Evolutionary conservation across 192 early-diverging fungal genomes (phyloP), one percentile per base, ranked within the genome.

Genomic region (Mortierella claussenii): DNA sequence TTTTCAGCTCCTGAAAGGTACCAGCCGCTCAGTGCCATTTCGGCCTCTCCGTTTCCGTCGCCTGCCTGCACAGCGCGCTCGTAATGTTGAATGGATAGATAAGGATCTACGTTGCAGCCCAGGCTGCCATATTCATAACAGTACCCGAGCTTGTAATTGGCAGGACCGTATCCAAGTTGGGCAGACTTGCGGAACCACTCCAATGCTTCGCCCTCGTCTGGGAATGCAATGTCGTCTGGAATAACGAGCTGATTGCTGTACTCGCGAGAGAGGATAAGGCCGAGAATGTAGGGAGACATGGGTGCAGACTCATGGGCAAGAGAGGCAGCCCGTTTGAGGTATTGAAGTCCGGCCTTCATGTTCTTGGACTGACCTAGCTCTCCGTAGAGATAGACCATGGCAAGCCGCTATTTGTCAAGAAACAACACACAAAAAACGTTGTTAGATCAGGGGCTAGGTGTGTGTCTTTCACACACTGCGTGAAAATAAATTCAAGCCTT

Each of bases 21-120:
- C 88, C 95, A 93, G 12, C 91, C 92, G 45, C 90, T 89, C 13
- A 98, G 82, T 49, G 89, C 93, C 81, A 98, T 90, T 90, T 94
- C 91, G 32, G 95, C 92, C 75, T 94, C 83, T 3, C 71, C 71
- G 27, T 71, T 63, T 18, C 69, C 42, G 31, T 71, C 71, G 18
- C 44, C 57, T 20, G 55, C 57, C 37, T 55, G 36, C 8, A 61
- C 63, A 0, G 95, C 96, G 51, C 89, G 78, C 51, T 86, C 82
- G 79, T 95, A 98, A 82, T 91, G 93, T 55, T 87, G 85, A 47
- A 93, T 85, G 28, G 91, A 93, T 18, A 82, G 60, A 42, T 61
- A 70, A 7, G 91, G 85, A 61, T 95, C 92, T 3, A 87, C 82
- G 2, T 78, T 80, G 62, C 89, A 89, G 10, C 85, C 90, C 30